Percentiles rank a stretch among this genome's conserved stretches.
Conservation (phyloP, 306 rosid species). For the Trifolium dubium region DNA sequence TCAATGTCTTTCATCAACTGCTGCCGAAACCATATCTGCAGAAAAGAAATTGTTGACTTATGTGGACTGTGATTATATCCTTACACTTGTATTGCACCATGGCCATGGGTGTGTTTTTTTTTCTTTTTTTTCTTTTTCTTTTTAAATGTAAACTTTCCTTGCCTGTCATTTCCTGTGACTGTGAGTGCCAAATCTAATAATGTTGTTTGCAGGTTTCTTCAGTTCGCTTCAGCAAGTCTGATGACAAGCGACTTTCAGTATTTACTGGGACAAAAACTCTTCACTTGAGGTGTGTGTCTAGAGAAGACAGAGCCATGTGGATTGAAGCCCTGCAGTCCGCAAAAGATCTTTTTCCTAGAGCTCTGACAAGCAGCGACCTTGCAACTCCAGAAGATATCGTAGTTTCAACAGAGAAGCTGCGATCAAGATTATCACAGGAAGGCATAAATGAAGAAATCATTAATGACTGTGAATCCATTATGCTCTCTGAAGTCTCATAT, state of each 20-base stretch:
- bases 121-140: conserved; percentile 2
- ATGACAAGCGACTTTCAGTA: conserved; percentile 88
- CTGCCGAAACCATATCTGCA: conserved; percentile 25
- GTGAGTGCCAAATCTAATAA: conserved; percentile 42
- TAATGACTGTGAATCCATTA: conserved; percentile 85
- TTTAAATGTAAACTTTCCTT: conserved; percentile 20
- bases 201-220: conserved; percentile 84
- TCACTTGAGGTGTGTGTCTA: conserved; percentile 78
- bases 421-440: conserved; percentile 76
- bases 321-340: conserved; percentile 85
- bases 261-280: conserved; percentile 97
- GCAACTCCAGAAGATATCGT: conserved; percentile 75
- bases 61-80: conserved; percentile 13
- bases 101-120: conserved; percentile 23
- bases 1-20: conserved; percentile 29
- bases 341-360: conserved; percentile 90
- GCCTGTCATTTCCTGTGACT: conserved; percentile 26
- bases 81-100: conserved; percentile 4
- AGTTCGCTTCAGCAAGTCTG: conserved; percentile 95
- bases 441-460: conserved; percentile 72
- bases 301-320: conserved; percentile 91
- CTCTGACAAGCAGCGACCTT: conserved; percentile 74
- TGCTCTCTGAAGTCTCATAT: conserved; percentile 88
- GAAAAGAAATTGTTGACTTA: neutral
- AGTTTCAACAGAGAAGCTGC: conserved; percentile 89